Evolutionary conservation across 345 rosid species (phyloP).

Genomic region (Balakata baccata): DNA sequence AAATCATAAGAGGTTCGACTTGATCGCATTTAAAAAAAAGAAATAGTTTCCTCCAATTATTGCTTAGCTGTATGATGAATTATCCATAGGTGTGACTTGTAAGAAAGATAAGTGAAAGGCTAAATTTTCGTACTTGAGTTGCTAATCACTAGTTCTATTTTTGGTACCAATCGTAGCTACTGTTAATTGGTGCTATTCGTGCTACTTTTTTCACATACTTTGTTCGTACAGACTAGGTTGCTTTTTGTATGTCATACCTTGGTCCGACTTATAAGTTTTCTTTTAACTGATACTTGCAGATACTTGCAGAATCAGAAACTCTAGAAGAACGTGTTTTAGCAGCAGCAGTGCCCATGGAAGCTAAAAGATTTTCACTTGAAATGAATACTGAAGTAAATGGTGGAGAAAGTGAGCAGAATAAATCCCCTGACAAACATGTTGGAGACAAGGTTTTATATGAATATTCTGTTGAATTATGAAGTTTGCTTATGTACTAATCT

Average conservation of each 20-base stretch:
- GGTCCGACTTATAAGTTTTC: background rate
- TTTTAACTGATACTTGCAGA: conserved; percentile 32
- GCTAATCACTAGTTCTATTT: too few species aligned
- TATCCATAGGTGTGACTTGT: too few species aligned
- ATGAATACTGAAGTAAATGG: conserved; percentile 31
- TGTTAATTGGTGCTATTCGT: too few species aligned
- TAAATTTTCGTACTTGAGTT: too few species aligned
- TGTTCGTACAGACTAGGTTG: too few species aligned
- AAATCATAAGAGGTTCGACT: background rate
- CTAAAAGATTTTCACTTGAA: conserved; percentile 54
- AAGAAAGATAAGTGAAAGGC: too few species aligned
- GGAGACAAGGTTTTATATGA: conserved; percentile 60
- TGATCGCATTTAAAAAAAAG: background rate
- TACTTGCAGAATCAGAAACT: conserved; percentile 39
- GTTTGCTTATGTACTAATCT: conserved; percentile 19
- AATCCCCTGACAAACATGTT: conserved; percentile 23
- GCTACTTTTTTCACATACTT: too few species aligned
- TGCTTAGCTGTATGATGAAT: too few species aligned
- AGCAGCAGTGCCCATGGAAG: conserved; percentile 66
- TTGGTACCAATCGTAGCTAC: too few species aligned
- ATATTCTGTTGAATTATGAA: conserved; percentile 11
- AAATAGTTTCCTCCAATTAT: too few species aligned
- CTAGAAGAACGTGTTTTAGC: conserved; percentile 64
- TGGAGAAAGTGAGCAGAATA: conserved; percentile 27
- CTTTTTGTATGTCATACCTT: background rate